Evolutionary conservation across 768 basidiomycete species (phyloP).

Genomic region (Gloeostereum incarnatum): DNA sequence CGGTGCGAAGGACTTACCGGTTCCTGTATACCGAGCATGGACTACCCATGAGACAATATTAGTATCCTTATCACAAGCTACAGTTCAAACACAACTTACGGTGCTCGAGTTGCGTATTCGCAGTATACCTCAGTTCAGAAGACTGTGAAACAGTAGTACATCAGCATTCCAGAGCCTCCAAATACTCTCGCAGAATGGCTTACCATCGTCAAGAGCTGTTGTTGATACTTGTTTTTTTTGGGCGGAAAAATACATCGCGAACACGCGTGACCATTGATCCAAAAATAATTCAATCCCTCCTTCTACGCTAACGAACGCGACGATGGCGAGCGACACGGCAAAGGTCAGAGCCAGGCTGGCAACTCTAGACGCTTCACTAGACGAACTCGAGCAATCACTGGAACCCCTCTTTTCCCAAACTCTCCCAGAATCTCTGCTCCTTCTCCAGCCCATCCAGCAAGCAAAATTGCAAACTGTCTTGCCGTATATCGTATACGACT

Average conservation of each 20-base stretch:
- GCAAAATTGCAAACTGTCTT: conserved; percentile 73
- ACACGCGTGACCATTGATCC: too few relatives aligned
- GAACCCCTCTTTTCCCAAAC: conserved; percentile 60
- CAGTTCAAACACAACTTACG: conserved; percentile 41
- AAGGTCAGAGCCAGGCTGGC: conserved; percentile 39
- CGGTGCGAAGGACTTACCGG: conserved; percentile 46
- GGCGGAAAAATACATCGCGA: too few relatives aligned
- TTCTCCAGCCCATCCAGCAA: conserved; percentile 65
- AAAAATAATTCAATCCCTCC: too few relatives aligned
- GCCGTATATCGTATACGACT: conserved; percentile 79
- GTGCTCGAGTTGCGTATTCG: conserved; percentile 93
- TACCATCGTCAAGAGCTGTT: background rate
- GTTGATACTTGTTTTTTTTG: background rate
- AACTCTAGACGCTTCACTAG: conserved; percentile 46
- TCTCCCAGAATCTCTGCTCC: conserved; percentile 55
- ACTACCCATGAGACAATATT: conserved; percentile 37
- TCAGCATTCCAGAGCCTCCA: background rate
- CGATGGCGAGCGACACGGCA: conserved; percentile 37
- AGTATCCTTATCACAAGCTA: conserved; percentile 1
- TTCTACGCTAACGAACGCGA: too few relatives aligned
- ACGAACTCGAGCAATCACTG: conserved; percentile 58
- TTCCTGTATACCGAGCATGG: conserved; percentile 93
- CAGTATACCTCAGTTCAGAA: conserved; percentile 90
- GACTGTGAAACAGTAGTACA: conserved; percentile 50
- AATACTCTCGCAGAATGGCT: background rate